A percentile compares a stretch with the other conserved stretches of the same genome.
These are phyloP conservation scores for Xylaria castorea DNA, from an alignment of 495 filamentous ascomycete species.

Conservation along the genomic window DNA sequence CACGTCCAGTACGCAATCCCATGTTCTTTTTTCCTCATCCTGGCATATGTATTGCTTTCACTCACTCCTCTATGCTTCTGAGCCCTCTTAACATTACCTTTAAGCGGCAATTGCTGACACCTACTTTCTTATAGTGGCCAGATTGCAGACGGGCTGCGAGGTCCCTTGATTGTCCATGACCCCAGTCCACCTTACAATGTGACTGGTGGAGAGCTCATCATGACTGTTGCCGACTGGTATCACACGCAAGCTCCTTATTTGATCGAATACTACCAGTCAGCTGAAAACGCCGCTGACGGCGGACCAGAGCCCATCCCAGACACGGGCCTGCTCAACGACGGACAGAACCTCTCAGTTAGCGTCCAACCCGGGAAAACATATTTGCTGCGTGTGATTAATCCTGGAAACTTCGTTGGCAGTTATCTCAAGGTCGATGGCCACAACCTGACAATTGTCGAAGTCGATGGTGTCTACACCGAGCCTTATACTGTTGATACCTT, in stretches of 20 bases:
- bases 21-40: not conserved
- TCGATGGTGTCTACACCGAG: slow-evolving; percentile 53
- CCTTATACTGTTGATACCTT: slow-evolving; percentile 42
- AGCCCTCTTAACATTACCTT: not conserved
- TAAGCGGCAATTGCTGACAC: not conserved
- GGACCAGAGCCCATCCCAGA: slow-evolving; percentile 65
- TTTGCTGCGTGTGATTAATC: slow-evolving; percentile 74
- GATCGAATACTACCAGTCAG: slow-evolving; percentile 52
- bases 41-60: not conserved
- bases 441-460: slow-evolving; percentile 65
- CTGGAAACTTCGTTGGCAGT: slow-evolving; percentile 66
- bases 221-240: slow-evolving; percentile 68
- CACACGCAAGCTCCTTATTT: slow-evolving; percentile 62
- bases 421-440: slow-evolving; percentile 69
- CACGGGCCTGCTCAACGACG: slow-evolving; percentile 70
- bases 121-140: slow-evolving; percentile 49
- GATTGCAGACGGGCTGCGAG: slow-evolving; percentile 79
- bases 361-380: slow-evolving; percentile 79
- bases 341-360: slow-evolving; percentile 57
- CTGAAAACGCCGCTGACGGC: slow-evolving; percentile 46
- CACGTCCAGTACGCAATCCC: slow-evolving; percentile 54
- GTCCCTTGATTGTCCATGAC: slow-evolving; percentile 75
- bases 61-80: not conserved
- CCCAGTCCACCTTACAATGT: slow-evolving; percentile 64
- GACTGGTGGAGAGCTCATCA: slow-evolving; percentile 70